Conservation (phyloP, 1,284 basidiomycete species). For the Marasmius oreades region DNA sequence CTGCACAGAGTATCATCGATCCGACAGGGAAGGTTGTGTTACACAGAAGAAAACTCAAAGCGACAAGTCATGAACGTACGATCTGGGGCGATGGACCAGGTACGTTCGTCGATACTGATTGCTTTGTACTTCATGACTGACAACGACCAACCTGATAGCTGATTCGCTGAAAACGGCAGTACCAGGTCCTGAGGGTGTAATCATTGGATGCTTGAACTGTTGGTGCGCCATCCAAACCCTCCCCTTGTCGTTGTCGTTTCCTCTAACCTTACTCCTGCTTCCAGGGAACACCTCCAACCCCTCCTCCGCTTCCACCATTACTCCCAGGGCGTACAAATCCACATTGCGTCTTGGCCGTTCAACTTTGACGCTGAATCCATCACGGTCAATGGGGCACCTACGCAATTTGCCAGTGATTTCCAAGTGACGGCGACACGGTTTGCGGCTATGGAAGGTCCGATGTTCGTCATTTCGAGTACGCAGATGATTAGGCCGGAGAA, state of each 20-base stretch:
- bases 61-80: slow-evolving; percentile 19
- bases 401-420: slow-evolving; percentile 14
- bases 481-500: slow-evolving; percentile 13
- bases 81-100: slow-evolving; percentile 21
- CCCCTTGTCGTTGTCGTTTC: too few relatives aligned
- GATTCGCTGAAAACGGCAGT: slow-evolving; percentile 16
- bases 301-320: slow-evolving; percentile 17
- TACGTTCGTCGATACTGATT: background rate
- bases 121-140: background rate
- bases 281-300: slow-evolving; percentile 19
- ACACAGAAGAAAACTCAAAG: slow-evolving; percentile 20
- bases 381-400: slow-evolving; percentile 3
- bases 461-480: slow-evolving; percentile 18
- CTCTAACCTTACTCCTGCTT: background rate
- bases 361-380: too few relatives aligned
- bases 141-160: slow-evolving; percentile 1
- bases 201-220: slow-evolving; percentile 16
- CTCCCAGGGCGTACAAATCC: slow-evolving; percentile 16
- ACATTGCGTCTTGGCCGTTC: slow-evolving; percentile 19
- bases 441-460: slow-evolving; percentile 18
- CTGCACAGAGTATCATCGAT: slow-evolving; percentile 17
- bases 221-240: slow-evolving; percentile 12
- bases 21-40: slow-evolving; percentile 14
- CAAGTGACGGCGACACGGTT: slow-evolving; percentile 13
- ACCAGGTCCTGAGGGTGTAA: slow-evolving; percentile 13